Percentiles rank a stretch among this genome's conserved stretches.
phyloP scores from a whole-genome alignment of 2,329 filamentous ascomycete species.

The Neofusicoccum laricinum region DNA sequence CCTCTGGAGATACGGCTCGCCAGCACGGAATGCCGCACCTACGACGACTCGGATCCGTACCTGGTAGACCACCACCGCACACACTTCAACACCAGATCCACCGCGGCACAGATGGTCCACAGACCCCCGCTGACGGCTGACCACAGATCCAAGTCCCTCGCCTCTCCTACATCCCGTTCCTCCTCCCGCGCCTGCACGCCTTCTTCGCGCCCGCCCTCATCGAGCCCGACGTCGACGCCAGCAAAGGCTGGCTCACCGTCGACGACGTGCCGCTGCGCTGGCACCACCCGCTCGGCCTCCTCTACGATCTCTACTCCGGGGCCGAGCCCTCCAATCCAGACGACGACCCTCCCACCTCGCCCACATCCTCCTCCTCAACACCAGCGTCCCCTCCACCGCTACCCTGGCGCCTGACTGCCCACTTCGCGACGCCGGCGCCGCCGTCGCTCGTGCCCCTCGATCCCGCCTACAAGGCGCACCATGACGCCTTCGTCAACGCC shows the following conservation, averaged over 20 bases:
- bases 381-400: slow-evolving; percentile 27
- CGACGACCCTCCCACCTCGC: slow-evolving; percentile 4
- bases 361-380: neutral
- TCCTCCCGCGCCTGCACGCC: slow-evolving; percentile 59
- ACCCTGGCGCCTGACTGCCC: slow-evolving; percentile 63
- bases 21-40: slow-evolving; percentile 58
- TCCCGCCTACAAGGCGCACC: slow-evolving; percentile 52
- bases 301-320: slow-evolving; percentile 67
- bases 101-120: neutral
- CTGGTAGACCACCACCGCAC: slow-evolving; percentile 42
- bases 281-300: slow-evolving; percentile 67
- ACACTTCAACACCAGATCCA: neutral
- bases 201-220: slow-evolving; percentile 63
- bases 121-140: neutral
- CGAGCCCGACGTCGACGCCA: slow-evolving; percentile 50
- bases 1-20: slow-evolving; percentile 60
- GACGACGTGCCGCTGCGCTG: slow-evolving; percentile 68
- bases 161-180: slow-evolving; percentile 66
- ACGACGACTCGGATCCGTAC: slow-evolving; percentile 59
- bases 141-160: slow-evolving; percentile 59
- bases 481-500: slow-evolving; percentile 66
- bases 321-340: slow-evolving; percentile 44
- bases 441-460: slow-evolving; percentile 60
- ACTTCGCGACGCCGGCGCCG: slow-evolving; percentile 58
- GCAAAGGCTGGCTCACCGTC: slow-evolving; percentile 63